phyloP scores from a whole-genome alignment of 2,329 filamentous ascomycete genomes.

The Colletotrichum plurivorum region DNA sequence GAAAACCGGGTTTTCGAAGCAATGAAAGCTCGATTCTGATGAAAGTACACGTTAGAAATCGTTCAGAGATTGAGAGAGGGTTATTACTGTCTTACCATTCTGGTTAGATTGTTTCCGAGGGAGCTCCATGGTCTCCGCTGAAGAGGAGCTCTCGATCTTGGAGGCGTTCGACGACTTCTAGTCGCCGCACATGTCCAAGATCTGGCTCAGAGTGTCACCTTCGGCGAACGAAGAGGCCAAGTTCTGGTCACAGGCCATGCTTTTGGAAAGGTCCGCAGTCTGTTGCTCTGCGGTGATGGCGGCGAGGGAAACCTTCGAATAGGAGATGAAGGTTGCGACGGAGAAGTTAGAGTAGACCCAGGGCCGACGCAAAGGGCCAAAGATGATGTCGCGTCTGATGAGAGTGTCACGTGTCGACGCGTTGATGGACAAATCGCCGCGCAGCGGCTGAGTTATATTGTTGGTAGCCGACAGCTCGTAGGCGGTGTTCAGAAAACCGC shows the following conservation, averaged over 20 bases:
- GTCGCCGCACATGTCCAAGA: conserved; percentile 17
- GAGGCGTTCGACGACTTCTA: neutral
- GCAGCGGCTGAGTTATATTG: neutral
- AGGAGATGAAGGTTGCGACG: neutral
- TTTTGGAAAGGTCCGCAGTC: neutral
- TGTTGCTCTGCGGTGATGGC: neutral
- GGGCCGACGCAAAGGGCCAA: neutral
- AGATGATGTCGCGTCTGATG: neutral
- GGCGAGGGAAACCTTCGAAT: neutral
- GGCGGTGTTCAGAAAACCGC: neutral
- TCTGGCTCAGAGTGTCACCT: neutral
- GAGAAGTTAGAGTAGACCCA: conserved; percentile 10
- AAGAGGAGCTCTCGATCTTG: neutral
- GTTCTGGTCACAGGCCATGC: neutral
- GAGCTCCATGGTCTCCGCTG: neutral
- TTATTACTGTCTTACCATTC: neutral
- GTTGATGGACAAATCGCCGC: neutral
- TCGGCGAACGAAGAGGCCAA: neutral
- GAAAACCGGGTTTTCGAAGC: too few relatives aligned
- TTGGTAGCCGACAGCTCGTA: neutral
- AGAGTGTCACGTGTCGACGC: neutral
- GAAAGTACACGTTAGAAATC: too few relatives aligned
- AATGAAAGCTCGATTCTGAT: too few relatives aligned
- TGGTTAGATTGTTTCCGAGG: neutral
- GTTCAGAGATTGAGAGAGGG: too few relatives aligned